Base-by-base conservation (phyloP, 2,329 filamentous ascomycete genomes). In the Penicillium sp. region DNA sequence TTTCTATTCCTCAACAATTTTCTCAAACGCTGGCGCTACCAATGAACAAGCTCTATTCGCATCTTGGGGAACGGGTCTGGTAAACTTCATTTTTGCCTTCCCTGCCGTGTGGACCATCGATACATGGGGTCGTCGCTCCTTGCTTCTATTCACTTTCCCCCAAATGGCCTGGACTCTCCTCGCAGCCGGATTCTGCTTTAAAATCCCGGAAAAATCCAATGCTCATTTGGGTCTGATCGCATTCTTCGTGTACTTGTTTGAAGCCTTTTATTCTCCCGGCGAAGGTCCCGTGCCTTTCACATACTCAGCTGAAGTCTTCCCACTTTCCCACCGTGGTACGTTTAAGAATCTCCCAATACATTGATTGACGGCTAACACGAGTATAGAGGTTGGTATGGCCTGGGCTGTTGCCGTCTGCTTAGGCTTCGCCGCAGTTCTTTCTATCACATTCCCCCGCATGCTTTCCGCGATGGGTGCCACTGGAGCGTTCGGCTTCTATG, bases 1-100 rank as follows among this genome's bases (percentile, higher is more conserved):
- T 1, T 92, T 92, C 73, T 92, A 92, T 74, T 88, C 84, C 1
- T 86, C 85, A 0, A 86, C 84, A 2, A 74, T 81, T 55, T 80
- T 81, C 57, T 48, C 54, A 3, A 72, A 86, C 0, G 83, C 85
- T 3, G 86, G 86, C 4, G 83, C 85, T 43, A 71, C 57, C 23
- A 70, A 79, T 1, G 81, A 81, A 50, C 75, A 83, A 31, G 86
- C 88, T 2, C 35, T 67, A 0, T 45, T 65, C 54, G 47, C 63
- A 51, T 63, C 54, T n/a, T 53, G 50, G 65, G 66, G 66, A 1
- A 66, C 62, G 23, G 66, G 66, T 4, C 25, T 67, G 11, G 59
- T 64, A 1, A 69, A 67, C 42, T 69, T 69, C 13, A 37, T 67
- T 1, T 69, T 65, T 46, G 64, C 65, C 1, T 58, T 67, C 23